Evolutionary conservation across 768 basidiomycete genomes (phyloP), one percentile per base, ranked within the genome.

Genomic region (Gyrodon lividus): DNA sequence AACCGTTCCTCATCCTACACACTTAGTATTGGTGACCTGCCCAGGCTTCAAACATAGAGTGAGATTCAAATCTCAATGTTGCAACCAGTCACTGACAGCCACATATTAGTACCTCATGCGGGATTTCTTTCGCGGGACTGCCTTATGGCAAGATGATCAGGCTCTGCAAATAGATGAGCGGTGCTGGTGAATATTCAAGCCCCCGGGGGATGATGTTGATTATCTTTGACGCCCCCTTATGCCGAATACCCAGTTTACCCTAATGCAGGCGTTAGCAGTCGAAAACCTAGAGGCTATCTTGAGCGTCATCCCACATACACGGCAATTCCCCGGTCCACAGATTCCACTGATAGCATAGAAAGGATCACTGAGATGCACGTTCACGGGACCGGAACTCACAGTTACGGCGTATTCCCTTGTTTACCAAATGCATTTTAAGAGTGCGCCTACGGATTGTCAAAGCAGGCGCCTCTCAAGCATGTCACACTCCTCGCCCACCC

Each of bases 351-450:
- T 26, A 6, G 42, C 1, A 7, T 10, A 23, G 24, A 2, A 28
- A 17, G 41, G 26, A 43, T 6, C 22, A 20, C 23, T n/a, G n/a
- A n/a, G n/a, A 19, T 39, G 26, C 16, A 46, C 30, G 49, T 45
- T 51, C 54, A 48, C 52, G 43, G 37, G 35, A 26, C 35, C 24
- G 31, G 4, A 24, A 19, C 46, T 49, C 40, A 46, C n/a, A n/a
- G n/a, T n/a, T 24, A 13, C 31, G 43, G 52, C 43, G 44, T 53
- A 46, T 46, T 35, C 38, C 31, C n/a, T n/a, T n/a, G n/a, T n/a
- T n/a, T n/a, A n/a, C n/a, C n/a, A n/a, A n/a, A n/a, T n/a, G n/a
- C n/a, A n/a, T n/a, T n/a, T n/a, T n/a, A n/a, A n/a, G n/a, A n/a
- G n/a, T n/a, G n/a, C n/a, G n/a, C n/a, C n/a, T n/a, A n/a, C n/a